A percentile compares a stretch with the other conserved stretches of the same genome.
Evolutionary conservation across 78 protist genomes (phyloP).

Genomic region (Dictyostelium firmibasis): DNA sequence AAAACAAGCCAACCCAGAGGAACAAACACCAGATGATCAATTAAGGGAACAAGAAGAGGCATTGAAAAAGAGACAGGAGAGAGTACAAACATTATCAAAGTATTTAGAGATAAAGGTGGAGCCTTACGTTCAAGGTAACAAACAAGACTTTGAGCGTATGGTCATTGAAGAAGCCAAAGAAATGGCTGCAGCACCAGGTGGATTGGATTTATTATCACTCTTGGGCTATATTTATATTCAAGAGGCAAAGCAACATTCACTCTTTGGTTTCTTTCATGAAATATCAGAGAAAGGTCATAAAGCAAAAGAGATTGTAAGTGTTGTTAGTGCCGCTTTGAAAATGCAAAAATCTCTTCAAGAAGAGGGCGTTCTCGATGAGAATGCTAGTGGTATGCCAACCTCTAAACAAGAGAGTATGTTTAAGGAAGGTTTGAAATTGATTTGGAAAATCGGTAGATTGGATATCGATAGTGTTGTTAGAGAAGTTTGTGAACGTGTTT

Average conservation of each 20-base stretch:
- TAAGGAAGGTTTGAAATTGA: constrained; percentile 55
- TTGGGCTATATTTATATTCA: constrained; percentile 69
- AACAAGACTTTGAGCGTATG: constrained; percentile 6
- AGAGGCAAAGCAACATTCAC: constrained; percentile 55
- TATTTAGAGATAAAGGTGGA: constrained; percentile 36
- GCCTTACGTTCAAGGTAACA: constrained; percentile 53
- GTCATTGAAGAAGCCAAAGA: constrained; percentile 25
- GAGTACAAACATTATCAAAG: constrained; percentile 11
- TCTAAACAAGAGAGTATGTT: constrained; percentile 9
- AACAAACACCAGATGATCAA: not conserved
- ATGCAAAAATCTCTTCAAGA: constrained; percentile 20
- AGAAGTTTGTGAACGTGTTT: constrained; percentile 56
- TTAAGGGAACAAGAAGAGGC: not conserved
- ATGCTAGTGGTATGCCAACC: not conserved
- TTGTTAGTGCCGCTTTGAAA: constrained; percentile 30
- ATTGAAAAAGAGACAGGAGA: not conserved
- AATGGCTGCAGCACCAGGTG: constrained; percentile 70
- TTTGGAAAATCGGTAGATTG: constrained; percentile 71
- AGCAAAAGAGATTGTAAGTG: constrained; percentile 12
- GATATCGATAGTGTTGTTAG: constrained; percentile 60
- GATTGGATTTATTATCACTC: constrained; percentile 18
- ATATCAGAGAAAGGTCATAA: constrained; percentile 59
- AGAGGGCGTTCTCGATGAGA: not conserved
- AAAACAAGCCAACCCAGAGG: not conserved
- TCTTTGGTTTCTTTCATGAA: constrained; percentile 67